Percentiles rank a stretch among this genome's conserved stretches.
phyloP scores from a whole-genome alignment of 1,139 yeast genomes.

The Lipomyces yarrowii region DNA sequence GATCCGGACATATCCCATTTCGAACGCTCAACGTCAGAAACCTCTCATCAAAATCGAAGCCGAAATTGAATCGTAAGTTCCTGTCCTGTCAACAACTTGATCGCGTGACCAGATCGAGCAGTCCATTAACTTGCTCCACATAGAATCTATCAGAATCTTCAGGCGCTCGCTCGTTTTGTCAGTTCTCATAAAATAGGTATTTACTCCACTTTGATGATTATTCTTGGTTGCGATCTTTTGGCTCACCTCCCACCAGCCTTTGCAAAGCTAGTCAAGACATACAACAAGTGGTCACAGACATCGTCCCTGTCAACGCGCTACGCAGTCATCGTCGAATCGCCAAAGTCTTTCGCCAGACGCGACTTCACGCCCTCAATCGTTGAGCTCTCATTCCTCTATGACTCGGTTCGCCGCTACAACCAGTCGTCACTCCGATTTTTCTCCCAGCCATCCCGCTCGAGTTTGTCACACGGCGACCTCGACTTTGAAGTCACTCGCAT shows the following conservation, averaged over 20 bases:
- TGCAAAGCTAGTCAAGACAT: slow-evolving; percentile 78
- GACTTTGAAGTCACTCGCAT: slow-evolving; percentile 45
- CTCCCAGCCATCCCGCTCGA: slow-evolving; percentile 29
- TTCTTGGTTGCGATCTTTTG: not conserved
- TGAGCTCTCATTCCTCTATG: slow-evolving; percentile 62
- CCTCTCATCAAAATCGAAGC: slow-evolving; percentile 22
- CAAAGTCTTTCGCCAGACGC: slow-evolving; percentile 62
- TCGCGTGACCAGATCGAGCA: slow-evolving; percentile 34
- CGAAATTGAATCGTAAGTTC: slow-evolving; percentile 25
- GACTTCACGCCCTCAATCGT: slow-evolving; percentile 67
- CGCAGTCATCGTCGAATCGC: slow-evolving; percentile 42
- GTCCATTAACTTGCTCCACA: not conserved
- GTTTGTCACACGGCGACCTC: slow-evolving; percentile 41
- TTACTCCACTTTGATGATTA: not conserved
- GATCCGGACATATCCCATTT: slow-evolving; percentile 23
- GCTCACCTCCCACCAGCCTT: slow-evolving; percentile 58
- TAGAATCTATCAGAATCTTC: slow-evolving; percentile 62
- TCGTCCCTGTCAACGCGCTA: slow-evolving; percentile 40
- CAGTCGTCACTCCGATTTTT: slow-evolving; percentile 32
- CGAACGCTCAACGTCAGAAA: slow-evolving; percentile 24
- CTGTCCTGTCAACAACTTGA: not conserved
- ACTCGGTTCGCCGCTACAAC: slow-evolving; percentile 46
- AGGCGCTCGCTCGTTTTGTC: slow-evolving; percentile 71
- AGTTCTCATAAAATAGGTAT: slow-evolving; percentile 55
- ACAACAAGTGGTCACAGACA: slow-evolving; percentile 60